These are phyloP conservation scores for Xanthoceras sorbifolium DNA, from an alignment of 345 rosid species.

Conservation along the genomic window DNA sequence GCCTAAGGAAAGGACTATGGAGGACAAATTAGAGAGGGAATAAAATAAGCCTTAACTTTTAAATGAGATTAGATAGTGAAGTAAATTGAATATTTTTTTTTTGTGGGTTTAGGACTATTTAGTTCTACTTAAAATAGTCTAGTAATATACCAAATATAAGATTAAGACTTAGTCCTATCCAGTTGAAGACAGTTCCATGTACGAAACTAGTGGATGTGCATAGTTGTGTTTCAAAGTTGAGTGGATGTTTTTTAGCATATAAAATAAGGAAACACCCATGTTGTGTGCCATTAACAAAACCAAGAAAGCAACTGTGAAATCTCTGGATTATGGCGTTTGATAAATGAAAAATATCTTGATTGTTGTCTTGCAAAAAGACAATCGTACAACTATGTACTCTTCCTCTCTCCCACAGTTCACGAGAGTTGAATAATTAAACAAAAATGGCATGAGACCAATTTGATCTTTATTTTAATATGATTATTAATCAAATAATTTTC, in stretches of 20 bases:
- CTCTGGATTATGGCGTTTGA: neutral
- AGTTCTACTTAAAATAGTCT: too few relatives aligned
- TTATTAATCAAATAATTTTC: too few relatives aligned
- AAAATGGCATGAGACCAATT: neutral
- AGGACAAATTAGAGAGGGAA: too few relatives aligned
- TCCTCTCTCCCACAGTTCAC: neutral
- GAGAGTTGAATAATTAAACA: neutral
- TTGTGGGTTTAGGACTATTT: too few relatives aligned
- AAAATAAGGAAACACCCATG: neutral
- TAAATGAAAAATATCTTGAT: neutral
- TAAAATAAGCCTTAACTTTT: too few relatives aligned
- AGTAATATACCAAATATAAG: too few relatives aligned
- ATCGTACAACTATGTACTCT: constrained; percentile 6
- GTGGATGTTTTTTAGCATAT: neutral
- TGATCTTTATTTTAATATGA: neutral
- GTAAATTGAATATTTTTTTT: too few relatives aligned
- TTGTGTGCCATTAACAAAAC: neutral
- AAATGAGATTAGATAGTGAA: too few relatives aligned
- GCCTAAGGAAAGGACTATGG: too few relatives aligned
- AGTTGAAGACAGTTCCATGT: too few relatives aligned
- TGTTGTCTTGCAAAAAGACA: neutral
- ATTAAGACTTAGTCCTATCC: too few relatives aligned
- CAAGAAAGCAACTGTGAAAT: neutral
- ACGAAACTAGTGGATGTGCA: too few relatives aligned
- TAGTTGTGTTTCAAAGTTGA: neutral